These are phyloP conservation scores for Erythrobasidium hasegawianum DNA, from an alignment of 1,284 basidiomycete species.

Conservation along the genomic window DNA sequence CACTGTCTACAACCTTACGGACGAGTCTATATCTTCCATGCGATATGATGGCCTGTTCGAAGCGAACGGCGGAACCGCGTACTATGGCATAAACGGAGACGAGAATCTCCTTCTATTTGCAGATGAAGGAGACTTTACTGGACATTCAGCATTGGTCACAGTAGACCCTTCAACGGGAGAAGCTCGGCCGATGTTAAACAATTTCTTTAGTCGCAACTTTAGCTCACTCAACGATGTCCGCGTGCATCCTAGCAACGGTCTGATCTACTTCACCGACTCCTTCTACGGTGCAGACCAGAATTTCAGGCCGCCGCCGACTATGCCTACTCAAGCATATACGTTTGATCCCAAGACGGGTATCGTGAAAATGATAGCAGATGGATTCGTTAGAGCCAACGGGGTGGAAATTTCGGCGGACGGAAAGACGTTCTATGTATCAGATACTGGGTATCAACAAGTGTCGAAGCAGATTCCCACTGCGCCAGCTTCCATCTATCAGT, in stretches of 20 bases:
- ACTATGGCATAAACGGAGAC: background rate
- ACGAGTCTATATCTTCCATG: background rate
- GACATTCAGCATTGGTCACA: conserved; percentile 1
- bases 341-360: conserved; percentile 39
- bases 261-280: conserved; percentile 48
- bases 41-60: background rate
- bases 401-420: conserved; percentile 37
- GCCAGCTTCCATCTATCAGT: conserved; percentile 44
- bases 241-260: conserved; percentile 58
- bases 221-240: conserved; percentile 43
- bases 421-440: conserved; percentile 38
- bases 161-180: conserved; percentile 9
- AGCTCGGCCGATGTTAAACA: conserved; percentile 13
- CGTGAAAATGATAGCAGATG: conserved; percentile 37
- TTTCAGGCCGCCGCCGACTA: conserved; percentile 39
- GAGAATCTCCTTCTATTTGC: background rate
- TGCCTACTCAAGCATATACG: conserved; percentile 42
- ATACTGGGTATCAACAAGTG: conserved; percentile 40
- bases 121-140: conserved; percentile 8
- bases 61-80: conserved; percentile 3
- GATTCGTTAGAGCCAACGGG: conserved; percentile 35
- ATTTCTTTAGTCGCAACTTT: conserved; percentile 50
- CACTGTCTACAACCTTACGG: background rate
- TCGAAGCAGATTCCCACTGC: conserved; percentile 37
- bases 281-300: conserved; percentile 45